Conservation (phyloP, 1,284 basidiomycete genomes). For the Pholiota adiposa region DNA sequence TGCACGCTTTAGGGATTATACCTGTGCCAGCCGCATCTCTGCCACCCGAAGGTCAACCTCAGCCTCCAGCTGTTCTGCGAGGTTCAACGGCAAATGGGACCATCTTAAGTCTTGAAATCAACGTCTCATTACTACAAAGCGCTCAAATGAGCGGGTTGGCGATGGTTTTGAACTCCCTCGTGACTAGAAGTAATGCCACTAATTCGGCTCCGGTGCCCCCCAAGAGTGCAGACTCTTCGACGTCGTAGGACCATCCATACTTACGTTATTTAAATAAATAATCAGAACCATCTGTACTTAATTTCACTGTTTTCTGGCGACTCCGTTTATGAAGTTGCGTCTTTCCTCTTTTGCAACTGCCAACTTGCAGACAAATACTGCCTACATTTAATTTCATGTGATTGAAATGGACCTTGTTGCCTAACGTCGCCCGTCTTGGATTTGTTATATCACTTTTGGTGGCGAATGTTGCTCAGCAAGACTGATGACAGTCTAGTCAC, state of each 20-base stretch:
- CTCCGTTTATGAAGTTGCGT: no score
- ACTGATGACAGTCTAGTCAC: not conserved
- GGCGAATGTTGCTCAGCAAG: not conserved
- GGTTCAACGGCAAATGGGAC: slow-evolving; percentile 70
- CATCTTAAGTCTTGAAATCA: slow-evolving; percentile 75
- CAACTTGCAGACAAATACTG: no score
- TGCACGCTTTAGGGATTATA: slow-evolving; percentile 72
- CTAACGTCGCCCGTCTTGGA: no score
- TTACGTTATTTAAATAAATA: no score
- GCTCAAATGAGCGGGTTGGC: slow-evolving; percentile 76
- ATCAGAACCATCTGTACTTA: not conserved
- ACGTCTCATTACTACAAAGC: slow-evolving; percentile 68
- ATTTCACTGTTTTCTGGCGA: no score
- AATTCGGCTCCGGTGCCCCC: slow-evolving; percentile 13
- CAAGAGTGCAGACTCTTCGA: not conserved
- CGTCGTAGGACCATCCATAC: not conserved
- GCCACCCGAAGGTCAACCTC: slow-evolving; percentile 58
- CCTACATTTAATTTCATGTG: no score
- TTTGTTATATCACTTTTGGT: no score
- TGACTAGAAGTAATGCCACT: slow-evolving; percentile 37
- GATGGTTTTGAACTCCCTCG: slow-evolving; percentile 68
- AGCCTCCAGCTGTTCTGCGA: slow-evolving; percentile 70
- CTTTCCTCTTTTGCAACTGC: no score
- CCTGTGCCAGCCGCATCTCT: slow-evolving; percentile 67
- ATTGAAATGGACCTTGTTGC: no score